These are phyloP conservation scores for Metahyphopichia silvanorum DNA, from an alignment of 805 yeast genomes.

Conservation along the genomic window DNA sequence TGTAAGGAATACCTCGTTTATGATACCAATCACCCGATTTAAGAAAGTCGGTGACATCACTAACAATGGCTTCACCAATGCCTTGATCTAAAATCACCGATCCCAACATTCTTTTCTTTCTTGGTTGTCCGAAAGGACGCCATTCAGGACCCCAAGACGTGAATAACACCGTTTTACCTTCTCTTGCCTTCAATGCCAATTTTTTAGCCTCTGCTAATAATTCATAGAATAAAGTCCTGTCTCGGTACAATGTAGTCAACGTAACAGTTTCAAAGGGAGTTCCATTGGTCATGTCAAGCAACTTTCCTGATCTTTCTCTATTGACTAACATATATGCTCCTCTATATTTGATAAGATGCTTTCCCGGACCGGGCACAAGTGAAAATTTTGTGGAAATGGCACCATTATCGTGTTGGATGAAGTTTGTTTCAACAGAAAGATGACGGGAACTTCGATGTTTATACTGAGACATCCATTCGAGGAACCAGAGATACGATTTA, in stretches of 20 bases:
- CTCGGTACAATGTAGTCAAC: constrained; percentile 83
- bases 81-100: constrained; percentile 84
- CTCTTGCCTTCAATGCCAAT: constrained; percentile 75
- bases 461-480: constrained; percentile 91
- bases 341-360: constrained; percentile 78
- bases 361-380: constrained; percentile 96
- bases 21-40: constrained; percentile 86
- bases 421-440: constrained; percentile 84
- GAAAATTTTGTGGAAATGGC: constrained; percentile 82
- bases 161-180: constrained; percentile 90
- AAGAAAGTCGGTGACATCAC: constrained; percentile 80
- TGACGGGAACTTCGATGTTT: constrained; percentile 77
- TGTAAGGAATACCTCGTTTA: constrained; percentile 94
- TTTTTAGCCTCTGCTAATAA: constrained; percentile 80
- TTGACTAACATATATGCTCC: constrained; percentile 87
- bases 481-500: constrained; percentile 90
- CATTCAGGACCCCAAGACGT: constrained; percentile 98
- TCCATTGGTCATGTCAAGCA: constrained; percentile 86
- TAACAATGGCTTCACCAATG: constrained; percentile 59
- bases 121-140: constrained; percentile 96
- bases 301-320: constrained; percentile 85
- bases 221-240: constrained; percentile 64
- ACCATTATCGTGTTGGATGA: constrained; percentile 88
- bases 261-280: constrained; percentile 97
- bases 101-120: constrained; percentile 78